Conservation (phyloP, 2,329 filamentous ascomycete genomes). For the Nemania serpens region DNA sequence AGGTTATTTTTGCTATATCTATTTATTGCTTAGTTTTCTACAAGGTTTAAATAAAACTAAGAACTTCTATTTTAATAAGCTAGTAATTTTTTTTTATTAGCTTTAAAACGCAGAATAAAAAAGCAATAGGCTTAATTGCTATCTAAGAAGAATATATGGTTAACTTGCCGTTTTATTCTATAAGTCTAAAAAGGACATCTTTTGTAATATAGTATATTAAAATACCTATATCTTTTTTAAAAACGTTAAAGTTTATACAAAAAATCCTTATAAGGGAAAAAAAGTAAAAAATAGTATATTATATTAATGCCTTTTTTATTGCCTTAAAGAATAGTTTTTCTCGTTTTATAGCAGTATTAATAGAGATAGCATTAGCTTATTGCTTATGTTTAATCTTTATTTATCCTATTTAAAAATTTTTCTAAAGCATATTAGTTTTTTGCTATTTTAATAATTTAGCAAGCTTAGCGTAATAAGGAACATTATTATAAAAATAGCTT, state of each 20-base stretch:
- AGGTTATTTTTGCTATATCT: too few species aligned
- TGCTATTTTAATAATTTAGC: too few species aligned
- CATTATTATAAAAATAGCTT: conserved; percentile 3
- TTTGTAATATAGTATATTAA: conserved; percentile 12
- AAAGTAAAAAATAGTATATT: too few species aligned
- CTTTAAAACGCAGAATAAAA: not conserved
- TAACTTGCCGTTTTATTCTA: not conserved
- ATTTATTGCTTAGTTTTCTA: conserved; percentile 9
- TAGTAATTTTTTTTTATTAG: conserved; percentile 13
- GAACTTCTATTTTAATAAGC: conserved; percentile 10
- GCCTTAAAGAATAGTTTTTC: conserved; percentile 4
- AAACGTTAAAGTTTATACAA: conserved; percentile 16
- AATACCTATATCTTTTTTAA: not conserved
- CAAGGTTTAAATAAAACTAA: conserved; percentile 11
- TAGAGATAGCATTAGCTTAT: not conserved
- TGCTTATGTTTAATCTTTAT: not conserved
- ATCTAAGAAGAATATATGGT: too few species aligned
- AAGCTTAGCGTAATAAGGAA: not conserved
- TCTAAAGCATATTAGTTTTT: too few species aligned
- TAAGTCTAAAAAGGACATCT: not conserved
- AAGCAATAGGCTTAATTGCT: not conserved
- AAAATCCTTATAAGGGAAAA: not conserved
- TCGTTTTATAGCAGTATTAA: not conserved
- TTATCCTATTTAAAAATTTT: too few species aligned
- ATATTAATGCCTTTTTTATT: conserved; percentile 5